A percentile compares a stretch with the other conserved stretches of the same genome.
Evolutionary conservation across 1,284 basidiomycete genomes (phyloP).

Genomic region (Ustilago crameri): DNA sequence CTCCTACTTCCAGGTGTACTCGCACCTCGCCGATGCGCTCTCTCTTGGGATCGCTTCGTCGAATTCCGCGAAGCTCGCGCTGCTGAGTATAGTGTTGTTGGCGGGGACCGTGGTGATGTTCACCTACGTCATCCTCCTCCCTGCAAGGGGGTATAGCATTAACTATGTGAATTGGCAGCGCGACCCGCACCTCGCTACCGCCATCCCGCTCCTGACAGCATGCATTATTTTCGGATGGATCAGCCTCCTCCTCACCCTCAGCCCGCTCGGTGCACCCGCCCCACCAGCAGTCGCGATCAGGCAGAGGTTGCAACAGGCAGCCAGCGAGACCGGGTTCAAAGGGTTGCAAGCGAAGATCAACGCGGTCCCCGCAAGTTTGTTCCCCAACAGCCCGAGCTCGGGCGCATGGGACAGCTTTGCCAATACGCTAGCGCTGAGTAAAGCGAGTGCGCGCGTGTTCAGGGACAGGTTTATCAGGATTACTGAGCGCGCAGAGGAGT

Average conservation of each 20-base stretch:
- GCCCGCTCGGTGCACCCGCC: slow-evolving; percentile 40
- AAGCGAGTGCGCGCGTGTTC: background rate
- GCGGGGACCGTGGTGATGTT: slow-evolving; percentile 32
- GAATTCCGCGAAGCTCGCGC: slow-evolving; percentile 11
- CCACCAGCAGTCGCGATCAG: slow-evolving; percentile 15
- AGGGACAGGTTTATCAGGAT: slow-evolving; percentile 11
- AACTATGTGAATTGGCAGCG: slow-evolving; percentile 39
- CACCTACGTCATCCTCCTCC: slow-evolving; percentile 34
- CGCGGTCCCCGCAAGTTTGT: slow-evolving; percentile 1
- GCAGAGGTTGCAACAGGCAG: slow-evolving; percentile 21
- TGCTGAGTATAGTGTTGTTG: slow-evolving; percentile 19
- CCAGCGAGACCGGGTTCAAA: slow-evolving; percentile 7
- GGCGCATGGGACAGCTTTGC: slow-evolving; percentile 13
- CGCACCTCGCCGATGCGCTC: slow-evolving; percentile 30
- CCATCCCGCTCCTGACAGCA: slow-evolving; percentile 39
- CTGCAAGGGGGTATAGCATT: slow-evolving; percentile 25
- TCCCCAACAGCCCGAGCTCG: background rate
- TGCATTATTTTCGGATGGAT: slow-evolving; percentile 45
- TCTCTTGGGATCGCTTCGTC: background rate
- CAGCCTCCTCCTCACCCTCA: slow-evolving; percentile 29
- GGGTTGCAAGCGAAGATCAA: slow-evolving; percentile 5
- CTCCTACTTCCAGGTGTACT: slow-evolving; percentile 42
- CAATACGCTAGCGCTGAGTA: background rate
- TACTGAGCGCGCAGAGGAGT: slow-evolving; percentile 20
- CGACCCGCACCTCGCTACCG: slow-evolving; percentile 12